These are phyloP conservation scores for Eucalyptus melliodora DNA, from an alignment of 345 rosid genomes.

Conservation along the genomic window DNA sequence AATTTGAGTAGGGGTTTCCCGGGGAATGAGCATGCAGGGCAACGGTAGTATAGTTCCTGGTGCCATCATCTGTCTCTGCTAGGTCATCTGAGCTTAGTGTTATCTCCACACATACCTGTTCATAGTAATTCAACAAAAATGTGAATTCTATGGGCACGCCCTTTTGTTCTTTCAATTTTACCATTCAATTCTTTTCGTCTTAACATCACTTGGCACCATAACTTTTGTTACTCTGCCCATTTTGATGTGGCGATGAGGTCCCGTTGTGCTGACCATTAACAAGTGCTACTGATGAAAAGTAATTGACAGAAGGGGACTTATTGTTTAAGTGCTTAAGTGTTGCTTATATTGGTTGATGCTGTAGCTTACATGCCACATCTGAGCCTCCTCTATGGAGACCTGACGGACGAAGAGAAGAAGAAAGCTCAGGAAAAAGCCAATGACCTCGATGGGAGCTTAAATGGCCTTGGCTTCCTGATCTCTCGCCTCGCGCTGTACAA, in stretches of 20 bases:
- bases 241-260: not conserved
- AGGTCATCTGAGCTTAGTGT: not conserved
- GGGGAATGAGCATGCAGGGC: not conserved
- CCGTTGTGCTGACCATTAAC: not conserved
- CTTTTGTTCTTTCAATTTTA: not conserved
- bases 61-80: not conserved
- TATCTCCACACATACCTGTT: not conserved
- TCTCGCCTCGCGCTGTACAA: slow-evolving; percentile 48
- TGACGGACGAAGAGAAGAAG: slow-evolving; percentile 68
- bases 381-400: slow-evolving; percentile 71
- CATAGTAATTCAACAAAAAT: not conserved
- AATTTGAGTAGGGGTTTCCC: not conserved
- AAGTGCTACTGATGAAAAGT: not conserved
- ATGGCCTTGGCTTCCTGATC: slow-evolving; percentile 37
- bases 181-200: not conserved
- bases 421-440: slow-evolving; percentile 53
- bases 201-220: not conserved
- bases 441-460: slow-evolving; percentile 32
- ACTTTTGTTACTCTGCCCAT: not conserved
- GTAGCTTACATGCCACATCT: slow-evolving; percentile 91
- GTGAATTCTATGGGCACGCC: not conserved
- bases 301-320: not conserved
- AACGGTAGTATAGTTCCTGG: not conserved
- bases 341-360: not conserved
- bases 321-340: not conserved